These are phyloP conservation scores for Clarireedia hainanense DNA, from an alignment of 2,329 filamentous ascomycete genomes.

Conservation along the genomic window DNA sequence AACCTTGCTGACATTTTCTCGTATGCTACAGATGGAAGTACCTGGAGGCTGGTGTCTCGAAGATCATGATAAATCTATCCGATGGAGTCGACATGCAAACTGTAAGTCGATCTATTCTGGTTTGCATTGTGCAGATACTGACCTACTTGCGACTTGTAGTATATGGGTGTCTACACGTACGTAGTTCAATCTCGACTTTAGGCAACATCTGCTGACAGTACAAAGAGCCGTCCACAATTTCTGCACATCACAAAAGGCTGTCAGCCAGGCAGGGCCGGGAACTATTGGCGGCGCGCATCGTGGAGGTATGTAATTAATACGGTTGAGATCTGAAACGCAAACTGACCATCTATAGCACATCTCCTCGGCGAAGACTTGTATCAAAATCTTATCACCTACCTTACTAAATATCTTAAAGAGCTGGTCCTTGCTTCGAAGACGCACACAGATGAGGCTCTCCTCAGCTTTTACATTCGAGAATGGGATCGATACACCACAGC, in stretches of 20 bases:
- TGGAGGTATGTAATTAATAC: conserved; percentile 49
- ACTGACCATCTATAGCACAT: conserved; percentile 55
- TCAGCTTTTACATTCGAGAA: conserved; percentile 91
- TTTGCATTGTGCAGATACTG: conserved; percentile 5
- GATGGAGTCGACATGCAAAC: conserved; percentile 91
- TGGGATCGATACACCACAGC: conserved; percentile 94
- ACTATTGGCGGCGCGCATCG: conserved; percentile 51
- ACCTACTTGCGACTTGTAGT: conserved; percentile 38
- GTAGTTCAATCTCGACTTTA: conserved; percentile 22
- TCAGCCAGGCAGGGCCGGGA: conserved; percentile 44
- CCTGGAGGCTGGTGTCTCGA: conserved; percentile 77
- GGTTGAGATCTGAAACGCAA: conserved; percentile 8
- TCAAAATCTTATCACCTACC: conserved; percentile 79
- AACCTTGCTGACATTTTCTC: neutral
- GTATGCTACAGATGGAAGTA: conserved; percentile 68
- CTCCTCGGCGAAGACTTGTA: conserved; percentile 94
- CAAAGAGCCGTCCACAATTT: conserved; percentile 89
- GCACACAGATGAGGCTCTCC: conserved; percentile 82
- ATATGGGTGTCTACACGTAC: conserved; percentile 95
- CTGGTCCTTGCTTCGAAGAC: conserved; percentile 66
- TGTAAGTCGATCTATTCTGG: conserved; percentile 38
- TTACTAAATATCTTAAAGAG: conserved; percentile 63
- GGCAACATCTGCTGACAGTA: conserved; percentile 30
- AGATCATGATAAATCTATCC: conserved; percentile 88
- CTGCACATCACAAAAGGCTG: conserved; percentile 93